A percentile compares a stretch with the other conserved stretches of the same genome.
Conservation (phyloP, 1,284 basidiomycete species). For the Vanrija sp. region DNA sequence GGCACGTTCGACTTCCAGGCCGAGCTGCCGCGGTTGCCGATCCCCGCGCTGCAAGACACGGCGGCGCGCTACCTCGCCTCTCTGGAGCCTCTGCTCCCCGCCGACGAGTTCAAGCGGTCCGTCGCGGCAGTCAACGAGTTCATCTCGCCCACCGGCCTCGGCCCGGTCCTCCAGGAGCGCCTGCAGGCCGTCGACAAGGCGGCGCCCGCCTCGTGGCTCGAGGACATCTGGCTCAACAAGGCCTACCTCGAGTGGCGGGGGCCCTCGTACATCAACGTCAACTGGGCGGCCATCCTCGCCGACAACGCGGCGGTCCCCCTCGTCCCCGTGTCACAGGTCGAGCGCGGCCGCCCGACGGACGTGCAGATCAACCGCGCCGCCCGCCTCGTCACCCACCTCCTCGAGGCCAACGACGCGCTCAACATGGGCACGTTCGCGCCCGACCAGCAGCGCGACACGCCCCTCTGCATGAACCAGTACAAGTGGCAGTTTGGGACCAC, state of each 20-base stretch:
- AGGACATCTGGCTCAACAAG: conserved; percentile 16
- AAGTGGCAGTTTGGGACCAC: conserved; percentile 16
- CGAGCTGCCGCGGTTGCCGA: conserved; percentile 9
- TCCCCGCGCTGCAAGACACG: conserved; percentile 10
- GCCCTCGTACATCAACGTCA: conserved; percentile 13
- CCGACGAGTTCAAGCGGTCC: conserved; percentile 1
- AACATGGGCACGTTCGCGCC: conserved; percentile 10
- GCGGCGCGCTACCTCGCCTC: conserved; percentile 8
- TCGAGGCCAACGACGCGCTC: conserved; percentile 12
- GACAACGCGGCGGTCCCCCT: conserved; percentile 1
- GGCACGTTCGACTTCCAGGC: conserved; percentile 9
- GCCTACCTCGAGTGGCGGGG: conserved; percentile 15
- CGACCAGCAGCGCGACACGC: conserved; percentile 6
- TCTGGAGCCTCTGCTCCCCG: conserved; percentile 5
- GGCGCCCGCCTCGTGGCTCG: conserved; percentile 12
- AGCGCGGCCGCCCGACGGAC: conserved; percentile 1
- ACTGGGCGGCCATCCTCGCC: conserved; percentile 12
- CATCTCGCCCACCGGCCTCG: not conserved
- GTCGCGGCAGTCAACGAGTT: conserved; percentile 5
- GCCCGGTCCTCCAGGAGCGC: conserved; percentile 10
- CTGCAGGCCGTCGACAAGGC: conserved; percentile 10
- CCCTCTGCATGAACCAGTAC: conserved; percentile 16
- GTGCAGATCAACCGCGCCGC: conserved; percentile 6
- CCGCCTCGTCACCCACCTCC: conserved; percentile 8
- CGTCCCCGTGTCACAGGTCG: not conserved